Base-by-base conservation (phyloP, 179 eudicot genomes). In the Corrigiola litoralis region DNA sequence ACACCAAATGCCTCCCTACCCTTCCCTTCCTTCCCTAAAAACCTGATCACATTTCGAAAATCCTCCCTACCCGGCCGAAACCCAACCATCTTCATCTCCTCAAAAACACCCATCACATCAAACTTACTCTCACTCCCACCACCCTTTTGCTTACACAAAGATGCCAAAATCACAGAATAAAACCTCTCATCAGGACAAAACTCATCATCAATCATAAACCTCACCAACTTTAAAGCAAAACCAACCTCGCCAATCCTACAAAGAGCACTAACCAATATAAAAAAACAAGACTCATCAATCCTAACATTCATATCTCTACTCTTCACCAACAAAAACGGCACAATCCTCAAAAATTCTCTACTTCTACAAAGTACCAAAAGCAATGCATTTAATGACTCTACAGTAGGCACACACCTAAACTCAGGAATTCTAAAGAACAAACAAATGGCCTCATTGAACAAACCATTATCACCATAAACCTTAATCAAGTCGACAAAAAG, bases 381-480 rank as follows among this genome's bases (percentile, higher is more conserved):
- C 66, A 87, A 45, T 28, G 77, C 71, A 69, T 87, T 82, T 58
- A 87, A 75, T 5, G 81, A 79, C 1, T 75, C 61, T 3, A 74
- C 83, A 49, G 85, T 72, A 36, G 86, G 86, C 50, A 53, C 77
- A 45, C 94, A 84, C 70, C 89, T 84, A 70, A 77, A 85, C 6
- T 51, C 51, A 16, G 89, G 87, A 16, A 82, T 79, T 52, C 75
- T 78, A 40, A 70, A 82, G 65, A 87, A 87, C 61, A 84, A 64
- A 47, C 82, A 82, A 64, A 87, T 64, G 13, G 86, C 84, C 14
- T 81, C 84, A 29, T 55, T 38, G 17, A 77, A 29, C 82, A 66
- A 56, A 38, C 67, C 61, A 8, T 45, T 51, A 32, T 61, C 23
- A 0, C 94, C 87, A 60, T 77, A 84, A 63, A 65, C 71, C 76